These are phyloP conservation scores for Penicillium sp. DNA, from an alignment of 2,329 filamentous ascomycete species.

Conservation along the genomic window DNA sequence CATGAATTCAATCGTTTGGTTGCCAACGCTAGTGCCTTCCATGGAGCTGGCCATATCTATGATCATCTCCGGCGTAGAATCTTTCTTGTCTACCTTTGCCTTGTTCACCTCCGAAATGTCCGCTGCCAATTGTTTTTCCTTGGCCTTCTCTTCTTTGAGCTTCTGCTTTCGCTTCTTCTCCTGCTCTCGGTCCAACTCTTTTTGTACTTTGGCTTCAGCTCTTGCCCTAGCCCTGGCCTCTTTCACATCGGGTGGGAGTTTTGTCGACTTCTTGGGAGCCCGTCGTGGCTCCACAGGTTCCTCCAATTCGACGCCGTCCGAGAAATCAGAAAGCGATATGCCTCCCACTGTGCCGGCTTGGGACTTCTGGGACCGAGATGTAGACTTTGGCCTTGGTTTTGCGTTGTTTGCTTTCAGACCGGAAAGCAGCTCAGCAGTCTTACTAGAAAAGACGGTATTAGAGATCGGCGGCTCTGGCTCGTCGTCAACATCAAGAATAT, in stretches of 20 bases:
- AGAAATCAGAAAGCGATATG: constrained; percentile 13
- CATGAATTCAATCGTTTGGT: constrained; percentile 45
- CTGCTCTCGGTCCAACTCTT: constrained; percentile 55
- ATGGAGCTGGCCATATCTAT: constrained; percentile 64
- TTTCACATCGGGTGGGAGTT: constrained; percentile 31
- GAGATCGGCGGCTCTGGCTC: constrained; percentile 17
- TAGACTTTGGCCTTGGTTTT: neutral
- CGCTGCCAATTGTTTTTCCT: constrained; percentile 62
- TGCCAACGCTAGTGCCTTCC: constrained; percentile 44
- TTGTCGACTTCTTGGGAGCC: constrained; percentile 42
- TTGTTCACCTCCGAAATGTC: constrained; percentile 73
- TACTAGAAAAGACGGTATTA: constrained; percentile 34
- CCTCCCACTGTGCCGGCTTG: constrained; percentile 1
- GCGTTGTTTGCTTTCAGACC: constrained; percentile 21
- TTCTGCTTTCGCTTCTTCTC: constrained; percentile 51
- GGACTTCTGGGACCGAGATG: constrained; percentile 7
- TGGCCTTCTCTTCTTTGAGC: constrained; percentile 55
- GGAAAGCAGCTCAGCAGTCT: constrained; percentile 42
- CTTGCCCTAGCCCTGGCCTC: constrained; percentile 54
- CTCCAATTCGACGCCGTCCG: constrained; percentile 41
- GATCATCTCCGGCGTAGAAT: constrained; percentile 74
- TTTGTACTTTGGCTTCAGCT: constrained; percentile 48
- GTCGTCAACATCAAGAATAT: constrained; percentile 21
- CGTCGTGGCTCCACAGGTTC: constrained; percentile 44
- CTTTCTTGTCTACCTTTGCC: constrained; percentile 68